Percentiles rank a stretch among this genome's conserved stretches.
Evolutionary conservation across 306 rosid genomes (phyloP).

Genomic region (Pyrus pyrifolia): DNA sequence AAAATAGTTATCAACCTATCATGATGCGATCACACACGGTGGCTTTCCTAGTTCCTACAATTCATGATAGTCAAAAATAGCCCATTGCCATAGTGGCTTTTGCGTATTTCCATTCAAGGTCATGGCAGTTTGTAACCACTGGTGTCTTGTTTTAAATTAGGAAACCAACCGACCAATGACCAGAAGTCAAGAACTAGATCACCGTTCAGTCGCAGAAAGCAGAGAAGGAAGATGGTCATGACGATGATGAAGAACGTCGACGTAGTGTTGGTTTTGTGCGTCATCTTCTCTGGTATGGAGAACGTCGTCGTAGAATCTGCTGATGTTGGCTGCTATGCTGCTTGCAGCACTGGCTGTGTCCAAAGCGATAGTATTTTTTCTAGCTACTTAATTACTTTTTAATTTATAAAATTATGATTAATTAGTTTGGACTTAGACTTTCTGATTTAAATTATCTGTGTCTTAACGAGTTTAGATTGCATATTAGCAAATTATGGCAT

Average conservation of each 20-base stretch:
- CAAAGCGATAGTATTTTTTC: constrained; percentile 20
- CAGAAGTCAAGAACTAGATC: not conserved
- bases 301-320: constrained; percentile 23
- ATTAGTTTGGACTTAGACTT: not conserved
- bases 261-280: constrained; percentile 23
- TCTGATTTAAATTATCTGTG: no score
- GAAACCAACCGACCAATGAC: not conserved
- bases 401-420: not conserved
- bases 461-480: no score
- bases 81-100: not conserved
- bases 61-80: not conserved
- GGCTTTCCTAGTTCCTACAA: not conserved
- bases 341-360: constrained; percentile 54
- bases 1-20: no score
- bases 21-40: not conserved
- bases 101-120: not conserved
- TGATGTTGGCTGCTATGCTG: constrained; percentile 34
- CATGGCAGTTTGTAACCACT: not conserved
- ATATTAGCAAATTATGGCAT: not conserved
- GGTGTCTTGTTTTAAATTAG: not conserved
- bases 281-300: constrained; percentile 24
- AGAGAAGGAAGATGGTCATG: not conserved
- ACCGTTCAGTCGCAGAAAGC: not conserved
- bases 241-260: constrained; percentile 11
- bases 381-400: not conserved